phyloP scores from a whole-genome alignment of 768 basidiomycete species.

The Butyriboletus loyo region DNA sequence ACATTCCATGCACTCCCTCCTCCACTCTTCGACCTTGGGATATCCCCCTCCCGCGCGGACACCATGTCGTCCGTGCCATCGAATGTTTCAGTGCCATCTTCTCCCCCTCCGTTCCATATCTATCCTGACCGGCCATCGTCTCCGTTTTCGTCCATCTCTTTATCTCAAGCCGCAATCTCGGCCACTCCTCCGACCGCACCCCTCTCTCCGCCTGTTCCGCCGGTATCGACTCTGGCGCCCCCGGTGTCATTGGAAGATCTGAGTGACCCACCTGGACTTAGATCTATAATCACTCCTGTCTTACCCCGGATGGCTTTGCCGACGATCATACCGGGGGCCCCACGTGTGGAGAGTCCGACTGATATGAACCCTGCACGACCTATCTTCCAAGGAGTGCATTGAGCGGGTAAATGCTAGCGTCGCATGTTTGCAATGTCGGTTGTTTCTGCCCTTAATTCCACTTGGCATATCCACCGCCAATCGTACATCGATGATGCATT shows the following conservation, averaged over 20 bases:
- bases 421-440: not conserved
- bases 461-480: not conserved
- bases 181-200: not conserved
- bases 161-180: slow-evolving; percentile 1
- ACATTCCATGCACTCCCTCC: slow-evolving; percentile 44
- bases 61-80: slow-evolving; percentile 31
- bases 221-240: slow-evolving; percentile 19
- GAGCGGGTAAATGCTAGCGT: not conserved
- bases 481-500: not conserved
- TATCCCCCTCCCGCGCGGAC: slow-evolving; percentile 24
- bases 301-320: slow-evolving; percentile 10
- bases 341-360: slow-evolving; percentile 32
- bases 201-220: slow-evolving; percentile 17
- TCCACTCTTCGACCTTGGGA: slow-evolving; percentile 36
- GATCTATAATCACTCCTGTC: slow-evolving; percentile 6
- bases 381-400: slow-evolving; percentile 1
- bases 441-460: not conserved
- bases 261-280: not conserved
- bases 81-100: slow-evolving; percentile 19
- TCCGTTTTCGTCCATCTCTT: slow-evolving; percentile 4
- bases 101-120: slow-evolving; percentile 4
- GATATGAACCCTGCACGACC: slow-evolving; percentile 22
- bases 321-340: slow-evolving; percentile 19
- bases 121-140: slow-evolving; percentile 3
- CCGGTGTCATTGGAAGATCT: not conserved